Base-by-base conservation (phyloP, 345 rosid species). In the Excoecaria agallocha region DNA sequence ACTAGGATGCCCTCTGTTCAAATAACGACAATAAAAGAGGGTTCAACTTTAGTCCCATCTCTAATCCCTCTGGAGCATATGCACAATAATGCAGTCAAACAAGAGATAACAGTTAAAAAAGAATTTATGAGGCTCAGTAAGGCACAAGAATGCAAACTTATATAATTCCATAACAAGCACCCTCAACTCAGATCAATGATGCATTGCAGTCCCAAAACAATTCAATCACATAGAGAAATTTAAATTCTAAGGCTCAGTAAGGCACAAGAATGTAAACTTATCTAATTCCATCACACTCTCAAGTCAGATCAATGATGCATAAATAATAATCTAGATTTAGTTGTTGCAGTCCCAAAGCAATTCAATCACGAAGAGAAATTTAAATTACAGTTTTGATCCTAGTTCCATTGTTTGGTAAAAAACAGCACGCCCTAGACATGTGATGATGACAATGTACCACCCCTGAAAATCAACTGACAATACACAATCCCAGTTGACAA, bases 21-120 rank as follows among this genome's bases (percentile, higher is more conserved):
- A 78, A 50, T 37, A 37, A n/a, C 3, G 20, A 76, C 17, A 48
- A 75, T 80, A 79, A 79, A 50, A 45, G 85, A 78, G 77, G 76
- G 80, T 86, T 84, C 89, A 87, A 80, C 83, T 30, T 48, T 39
- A 78, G 84, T 77, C 84, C 83, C 85, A 19, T 9, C 16, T 16
- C 10, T 37, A n/a, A 62, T 8, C 22, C 0, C n/a, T n/a, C n/a
- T n/a, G n/a, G n/a, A n/a, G n/a, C n/a, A n/a, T n/a, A n/a, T n/a
- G n/a, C n/a, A n/a, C n/a, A n/a, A n/a, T n/a, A n/a, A n/a, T n/a
- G 7, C 20, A n/a, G 9, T 17, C 7, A 54, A 54, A 17, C 6
- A 54, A 3, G 24, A 54, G 0, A 17, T 12, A 16, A 13, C 13
- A 51, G 55, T 30, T 30, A 30, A 4, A 16, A 51, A 3, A 13